phyloP scores from a whole-genome alignment of 2,329 filamentous ascomycete species.

The Allantophomopsis lycopodina region DNA sequence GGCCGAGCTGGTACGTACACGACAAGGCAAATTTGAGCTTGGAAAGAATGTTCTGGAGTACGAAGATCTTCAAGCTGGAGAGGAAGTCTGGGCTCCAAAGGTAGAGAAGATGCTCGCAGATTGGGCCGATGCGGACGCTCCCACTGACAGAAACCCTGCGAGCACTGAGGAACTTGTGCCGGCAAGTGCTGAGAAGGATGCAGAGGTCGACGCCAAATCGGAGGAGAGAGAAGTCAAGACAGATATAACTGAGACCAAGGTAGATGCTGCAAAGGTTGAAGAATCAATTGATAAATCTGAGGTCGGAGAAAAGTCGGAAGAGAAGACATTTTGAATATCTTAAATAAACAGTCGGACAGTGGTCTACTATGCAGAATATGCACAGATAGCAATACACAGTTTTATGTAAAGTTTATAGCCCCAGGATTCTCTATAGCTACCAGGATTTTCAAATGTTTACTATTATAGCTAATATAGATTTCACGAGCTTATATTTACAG shows the following conservation, averaged over 20 bases:
- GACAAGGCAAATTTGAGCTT: conserved; percentile 70
- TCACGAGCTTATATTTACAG: no score
- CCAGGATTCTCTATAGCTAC: no score
- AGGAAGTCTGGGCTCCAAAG: conserved; percentile 71
- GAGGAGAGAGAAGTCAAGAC: conserved; percentile 1
- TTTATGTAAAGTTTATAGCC: no score
- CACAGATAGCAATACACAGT: no score
- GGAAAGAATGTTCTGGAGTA: conserved; percentile 68
- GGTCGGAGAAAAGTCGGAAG: no score
- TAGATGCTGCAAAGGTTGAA: no score
- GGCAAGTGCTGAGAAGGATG: not conserved
- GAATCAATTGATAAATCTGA: no score
- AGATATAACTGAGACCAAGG: not conserved
- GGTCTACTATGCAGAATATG: no score
- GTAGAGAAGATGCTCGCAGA: conserved; percentile 40
- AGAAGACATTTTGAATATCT: no score
- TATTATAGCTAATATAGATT: no score
- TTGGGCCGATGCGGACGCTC: conserved; percentile 11
- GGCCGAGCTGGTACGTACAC: conserved; percentile 67
- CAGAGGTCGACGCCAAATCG: not conserved
- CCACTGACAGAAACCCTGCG: not conserved
- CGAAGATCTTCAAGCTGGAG: conserved; percentile 59
- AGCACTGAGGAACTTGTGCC: not conserved
- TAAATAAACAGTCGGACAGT: no score
- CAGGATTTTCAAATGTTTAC: no score